Conservation (phyloP, 768 basidiomycete species). For the Holtermanniella nyarrowii region DNA sequence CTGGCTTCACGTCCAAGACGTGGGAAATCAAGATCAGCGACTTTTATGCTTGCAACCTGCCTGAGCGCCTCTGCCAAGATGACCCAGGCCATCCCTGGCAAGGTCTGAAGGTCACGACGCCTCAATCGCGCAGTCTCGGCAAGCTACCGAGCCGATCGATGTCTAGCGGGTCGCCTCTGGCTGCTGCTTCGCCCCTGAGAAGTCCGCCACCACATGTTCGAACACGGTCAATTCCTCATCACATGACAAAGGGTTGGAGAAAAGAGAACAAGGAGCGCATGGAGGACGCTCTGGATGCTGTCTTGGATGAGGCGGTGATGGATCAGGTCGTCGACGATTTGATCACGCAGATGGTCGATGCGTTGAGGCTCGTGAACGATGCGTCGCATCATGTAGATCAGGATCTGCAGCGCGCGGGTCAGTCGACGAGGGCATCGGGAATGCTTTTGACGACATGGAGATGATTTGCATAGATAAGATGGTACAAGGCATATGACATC, state of each 20-base stretch:
- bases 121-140: neutral
- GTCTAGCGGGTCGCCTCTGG: neutral
- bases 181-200: neutral
- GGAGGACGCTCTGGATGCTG: neutral
- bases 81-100: neutral
- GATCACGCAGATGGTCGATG: neutral
- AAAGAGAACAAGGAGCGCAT: neutral
- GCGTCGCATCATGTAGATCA: neutral
- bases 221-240: neutral
- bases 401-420: too few relatives aligned
- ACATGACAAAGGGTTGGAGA: neutral
- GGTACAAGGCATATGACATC: neutral
- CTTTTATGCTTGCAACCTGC: constrained; percentile 29
- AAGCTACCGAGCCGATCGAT: neutral
- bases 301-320: neutral
- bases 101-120: neutral
- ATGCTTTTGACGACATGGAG: neutral
- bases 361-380: neutral
- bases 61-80: neutral
- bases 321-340: neutral
- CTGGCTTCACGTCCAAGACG: constrained; percentile 25
- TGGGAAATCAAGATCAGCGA: constrained; percentile 26
- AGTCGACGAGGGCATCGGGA: neutral
- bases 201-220: neutral
- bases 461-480: neutral